Percentiles rank a stretch among this genome's conserved stretches.
These are phyloP conservation scores for Trichoderma semiorbis DNA, from an alignment of 2,329 filamentous ascomycete species.

Conservation along the genomic window DNA sequence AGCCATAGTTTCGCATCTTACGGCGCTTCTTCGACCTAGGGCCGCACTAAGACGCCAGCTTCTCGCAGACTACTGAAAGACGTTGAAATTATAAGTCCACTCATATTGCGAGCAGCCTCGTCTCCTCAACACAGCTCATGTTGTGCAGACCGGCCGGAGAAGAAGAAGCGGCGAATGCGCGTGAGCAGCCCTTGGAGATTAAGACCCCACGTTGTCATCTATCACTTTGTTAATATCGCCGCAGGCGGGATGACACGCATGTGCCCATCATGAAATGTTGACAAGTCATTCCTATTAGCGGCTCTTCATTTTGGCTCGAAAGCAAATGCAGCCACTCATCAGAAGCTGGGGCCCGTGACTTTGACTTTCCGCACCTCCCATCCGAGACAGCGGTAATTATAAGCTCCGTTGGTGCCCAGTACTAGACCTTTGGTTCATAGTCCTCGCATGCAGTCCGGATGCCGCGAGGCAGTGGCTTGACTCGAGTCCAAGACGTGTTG, in stretches of 20 bases:
- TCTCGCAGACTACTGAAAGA: slow-evolving; percentile 1
- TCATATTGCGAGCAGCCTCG: background rate
- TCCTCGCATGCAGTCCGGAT: background rate
- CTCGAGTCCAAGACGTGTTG: background rate
- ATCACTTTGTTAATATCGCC: background rate
- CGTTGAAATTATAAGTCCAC: background rate
- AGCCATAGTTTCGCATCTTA: background rate
- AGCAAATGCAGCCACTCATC: slow-evolving; percentile 1
- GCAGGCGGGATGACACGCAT: slow-evolving; percentile 3
- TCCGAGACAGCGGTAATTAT: background rate
- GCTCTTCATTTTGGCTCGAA: background rate
- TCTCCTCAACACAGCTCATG: background rate
- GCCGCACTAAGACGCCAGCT: background rate
- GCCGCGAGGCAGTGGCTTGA: background rate
- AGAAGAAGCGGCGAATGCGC: background rate
- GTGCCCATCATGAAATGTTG: background rate
- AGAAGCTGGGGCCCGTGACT: slow-evolving; percentile 6
- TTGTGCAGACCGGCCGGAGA: background rate
- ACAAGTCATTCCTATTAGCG: background rate
- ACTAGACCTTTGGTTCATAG: background rate
- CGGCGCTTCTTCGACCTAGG: slow-evolving; percentile 2
- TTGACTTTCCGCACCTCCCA: background rate
- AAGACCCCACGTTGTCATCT: background rate
- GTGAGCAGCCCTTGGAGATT: background rate
- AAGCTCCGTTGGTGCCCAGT: background rate